These are phyloP conservation scores for Eucalyptus marginata DNA, from an alignment of 345 rosid genomes.

Conservation along the genomic window DNA sequence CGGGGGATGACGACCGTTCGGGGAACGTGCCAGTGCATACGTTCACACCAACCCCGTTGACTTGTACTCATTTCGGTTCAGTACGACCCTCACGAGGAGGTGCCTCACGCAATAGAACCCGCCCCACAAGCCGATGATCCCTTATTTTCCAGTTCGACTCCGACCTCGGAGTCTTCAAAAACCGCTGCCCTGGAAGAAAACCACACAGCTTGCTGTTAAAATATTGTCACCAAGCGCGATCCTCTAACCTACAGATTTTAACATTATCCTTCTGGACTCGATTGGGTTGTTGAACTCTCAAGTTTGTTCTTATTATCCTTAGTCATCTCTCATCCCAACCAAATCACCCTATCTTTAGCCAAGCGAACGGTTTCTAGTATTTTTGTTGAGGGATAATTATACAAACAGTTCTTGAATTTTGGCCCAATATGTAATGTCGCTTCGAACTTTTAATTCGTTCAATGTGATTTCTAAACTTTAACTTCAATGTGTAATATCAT, in stretches of 20 bases:
- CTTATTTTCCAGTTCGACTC: neutral
- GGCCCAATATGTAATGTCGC: fast-evolving
- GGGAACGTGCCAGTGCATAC: neutral
- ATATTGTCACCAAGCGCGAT: neutral
- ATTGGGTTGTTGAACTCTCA: neutral
- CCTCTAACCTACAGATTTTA: neutral
- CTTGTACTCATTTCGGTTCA: neutral
- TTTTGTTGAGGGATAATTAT: neutral
- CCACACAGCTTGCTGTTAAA: neutral
- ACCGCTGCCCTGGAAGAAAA: neutral
- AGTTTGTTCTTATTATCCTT: neutral
- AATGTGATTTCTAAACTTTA: fast-evolving
- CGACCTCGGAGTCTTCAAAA: neutral
- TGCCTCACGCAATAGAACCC: neutral
- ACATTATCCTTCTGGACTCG: neutral
- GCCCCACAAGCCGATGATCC: neutral
- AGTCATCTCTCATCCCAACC: neutral
- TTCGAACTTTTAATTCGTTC: neutral
- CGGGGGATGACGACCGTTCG: neutral
- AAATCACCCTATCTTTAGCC: neutral
- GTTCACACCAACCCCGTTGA: neutral
- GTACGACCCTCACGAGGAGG: neutral
- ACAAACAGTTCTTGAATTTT: neutral
- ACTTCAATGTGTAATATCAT: fast-evolving
- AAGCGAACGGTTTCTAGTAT: neutral